Percentiles rank a stretch among this genome's conserved stretches.
These are phyloP conservation scores for Penicillium sp. DNA, from an alignment of 2,329 filamentous ascomycete species.

Conservation along the genomic window DNA sequence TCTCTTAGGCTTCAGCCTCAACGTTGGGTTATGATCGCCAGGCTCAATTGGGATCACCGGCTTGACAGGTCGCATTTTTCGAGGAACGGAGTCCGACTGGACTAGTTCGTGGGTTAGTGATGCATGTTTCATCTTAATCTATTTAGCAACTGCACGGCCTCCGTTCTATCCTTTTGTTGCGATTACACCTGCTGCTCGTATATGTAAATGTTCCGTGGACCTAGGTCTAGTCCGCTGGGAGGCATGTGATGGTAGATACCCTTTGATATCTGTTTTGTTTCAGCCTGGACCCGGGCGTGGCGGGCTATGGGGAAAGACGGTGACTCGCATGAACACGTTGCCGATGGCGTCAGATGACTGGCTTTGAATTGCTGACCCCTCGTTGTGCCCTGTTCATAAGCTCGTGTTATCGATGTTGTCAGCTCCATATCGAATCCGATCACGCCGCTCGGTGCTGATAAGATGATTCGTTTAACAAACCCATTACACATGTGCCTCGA, in stretches of 20 bases:
- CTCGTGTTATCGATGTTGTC: background rate
- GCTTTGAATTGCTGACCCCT: background rate
- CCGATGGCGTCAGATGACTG: background rate
- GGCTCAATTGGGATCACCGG: conserved; percentile 1
- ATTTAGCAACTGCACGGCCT: conserved; percentile 1
- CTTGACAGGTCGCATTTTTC: background rate
- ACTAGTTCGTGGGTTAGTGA: background rate
- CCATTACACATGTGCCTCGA: too few relatives aligned
- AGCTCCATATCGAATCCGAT: background rate
- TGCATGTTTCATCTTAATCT: conserved; percentile 4
- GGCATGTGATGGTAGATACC: background rate
- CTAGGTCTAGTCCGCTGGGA: background rate
- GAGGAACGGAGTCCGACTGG: background rate
- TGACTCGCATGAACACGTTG: background rate
- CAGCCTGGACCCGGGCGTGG: background rate
- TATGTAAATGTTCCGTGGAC: background rate
- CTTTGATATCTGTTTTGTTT: background rate
- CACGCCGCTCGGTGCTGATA: too few relatives aligned
- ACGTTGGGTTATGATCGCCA: background rate
- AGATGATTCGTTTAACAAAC: too few relatives aligned
- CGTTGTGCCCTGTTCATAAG: background rate
- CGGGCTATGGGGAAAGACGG: background rate
- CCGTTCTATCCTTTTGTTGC: background rate
- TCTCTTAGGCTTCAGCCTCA: background rate
- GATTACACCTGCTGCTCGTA: too few relatives aligned